Evolutionary conservation across 2,329 filamentous ascomycete genomes (phyloP), one percentile per base, ranked within the genome.

Genomic region (Ophiostoma montium): DNA sequence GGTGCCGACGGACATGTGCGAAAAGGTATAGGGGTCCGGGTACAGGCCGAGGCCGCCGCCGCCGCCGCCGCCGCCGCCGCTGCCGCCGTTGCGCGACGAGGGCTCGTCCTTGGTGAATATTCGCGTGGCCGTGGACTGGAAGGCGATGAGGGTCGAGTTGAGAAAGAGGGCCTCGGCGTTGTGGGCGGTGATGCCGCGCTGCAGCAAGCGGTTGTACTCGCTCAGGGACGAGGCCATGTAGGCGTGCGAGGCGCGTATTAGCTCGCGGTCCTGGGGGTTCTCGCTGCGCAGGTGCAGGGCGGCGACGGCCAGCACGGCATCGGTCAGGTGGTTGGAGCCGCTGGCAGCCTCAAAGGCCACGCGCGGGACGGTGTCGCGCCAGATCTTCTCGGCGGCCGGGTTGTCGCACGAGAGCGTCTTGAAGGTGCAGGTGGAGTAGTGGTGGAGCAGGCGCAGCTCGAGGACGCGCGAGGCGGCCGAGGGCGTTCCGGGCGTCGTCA

Each of bases 121-220:
- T 56, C 82, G 67, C 45, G 78, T 70, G 36, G 84, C 69, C 27
- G 78, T 73, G 56, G 83, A 68, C 61, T 87, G 70, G 61, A 86
- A 78, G 58, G 83, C 68, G 60, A 87, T 77, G 56, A 83, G 66
- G 2, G 77, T 69, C 1, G 78, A 70, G 0, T 78, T 82, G 19
- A 80, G 63, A 55, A 82, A 82, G 1, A 82, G 66, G 0, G 76
- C 70, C 58, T 81, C 78, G 9, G 78, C 77, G 50, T 82, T 82
- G 31, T 66, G 62, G 31, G 73, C 67, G 30, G 70, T 74, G 50
- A 81, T 76, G 23, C 78, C 78, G 31, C 66, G 65, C 41, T 70
- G 72, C 30, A 82, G 64, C 1, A 71, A 68, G 2, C 69, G 66
- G 52, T 76, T 75, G 58, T 82, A 82, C 50, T 78, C 72, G 35